Conservation (phyloP, 2,329 filamentous ascomycete species). For the Sclerotinia nivalis region DNA sequence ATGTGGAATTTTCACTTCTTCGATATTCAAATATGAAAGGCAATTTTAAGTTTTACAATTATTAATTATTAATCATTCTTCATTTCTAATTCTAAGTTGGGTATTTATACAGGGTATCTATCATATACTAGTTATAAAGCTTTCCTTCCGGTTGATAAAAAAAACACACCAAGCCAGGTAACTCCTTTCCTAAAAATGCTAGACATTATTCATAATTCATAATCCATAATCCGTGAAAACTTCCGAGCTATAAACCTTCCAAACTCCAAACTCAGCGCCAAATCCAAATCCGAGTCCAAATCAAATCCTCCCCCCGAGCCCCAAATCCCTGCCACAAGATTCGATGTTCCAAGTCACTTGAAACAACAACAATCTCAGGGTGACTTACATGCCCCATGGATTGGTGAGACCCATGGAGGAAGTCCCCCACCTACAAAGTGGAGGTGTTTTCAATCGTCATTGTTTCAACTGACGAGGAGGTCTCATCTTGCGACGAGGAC, state of each 20-base stretch:
- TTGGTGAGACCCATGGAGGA: background rate
- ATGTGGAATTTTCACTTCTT: background rate
- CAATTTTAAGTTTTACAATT: too few relatives aligned
- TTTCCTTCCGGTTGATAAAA: background rate
- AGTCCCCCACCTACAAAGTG: slow-evolving; percentile 15
- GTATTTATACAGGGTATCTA: slow-evolving; percentile 17
- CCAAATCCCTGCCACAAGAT: background rate
- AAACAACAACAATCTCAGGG: background rate
- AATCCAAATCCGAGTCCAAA: background rate
- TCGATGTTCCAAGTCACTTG: background rate
- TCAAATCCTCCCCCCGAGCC: background rate
- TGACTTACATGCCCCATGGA: slow-evolving; percentile 10
- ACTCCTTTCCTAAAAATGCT: background rate
- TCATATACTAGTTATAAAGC: background rate
- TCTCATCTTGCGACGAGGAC: background rate
- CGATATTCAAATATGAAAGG: background rate
- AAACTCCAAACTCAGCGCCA: background rate
- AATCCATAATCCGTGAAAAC: slow-evolving; percentile 1
- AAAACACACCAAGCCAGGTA: background rate
- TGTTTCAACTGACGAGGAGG: slow-evolving; percentile 12
- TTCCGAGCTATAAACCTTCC: background rate
- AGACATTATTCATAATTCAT: background rate
- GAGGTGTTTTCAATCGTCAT: slow-evolving; percentile 15
- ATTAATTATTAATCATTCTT: background rate
- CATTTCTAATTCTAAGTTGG: background rate